Evolutionary conservation across 106 monocot genomes (phyloP).

Genomic region (Gastrodia elata): DNA sequence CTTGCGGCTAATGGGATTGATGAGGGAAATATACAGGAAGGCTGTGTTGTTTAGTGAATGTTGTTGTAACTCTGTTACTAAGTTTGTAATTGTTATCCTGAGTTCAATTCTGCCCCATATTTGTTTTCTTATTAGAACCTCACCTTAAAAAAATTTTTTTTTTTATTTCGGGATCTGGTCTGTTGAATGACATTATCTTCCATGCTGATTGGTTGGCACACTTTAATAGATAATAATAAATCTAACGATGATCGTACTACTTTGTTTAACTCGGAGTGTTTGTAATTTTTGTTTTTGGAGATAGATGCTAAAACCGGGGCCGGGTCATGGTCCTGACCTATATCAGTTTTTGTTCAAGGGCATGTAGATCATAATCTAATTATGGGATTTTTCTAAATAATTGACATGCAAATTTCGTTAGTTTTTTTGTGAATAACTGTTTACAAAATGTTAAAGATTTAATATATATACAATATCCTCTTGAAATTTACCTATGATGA

Average conservation of each 20-base stretch:
- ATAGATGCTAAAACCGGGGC: neutral
- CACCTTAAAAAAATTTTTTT: too few relatives aligned
- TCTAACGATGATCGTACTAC: too few relatives aligned
- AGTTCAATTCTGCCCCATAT: too few relatives aligned
- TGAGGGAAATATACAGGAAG: neutral
- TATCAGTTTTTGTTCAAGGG: neutral
- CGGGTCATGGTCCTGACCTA: neutral
- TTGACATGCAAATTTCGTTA: neutral
- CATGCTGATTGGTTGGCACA: neutral
- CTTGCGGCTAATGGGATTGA: neutral
- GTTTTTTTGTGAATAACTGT: neutral
- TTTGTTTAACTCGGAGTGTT: neutral
- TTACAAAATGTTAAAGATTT: neutral
- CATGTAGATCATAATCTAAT: neutral
- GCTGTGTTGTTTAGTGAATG: too few relatives aligned
- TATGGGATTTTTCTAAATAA: neutral
- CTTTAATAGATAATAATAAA: too few relatives aligned
- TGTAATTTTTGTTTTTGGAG: neutral
- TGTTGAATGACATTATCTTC: neutral
- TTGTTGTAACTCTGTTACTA: too few relatives aligned
- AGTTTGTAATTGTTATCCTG: too few relatives aligned
- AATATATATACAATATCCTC: neutral
- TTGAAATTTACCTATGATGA: neutral
- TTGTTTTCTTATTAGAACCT: too few relatives aligned
- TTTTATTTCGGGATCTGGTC: neutral